Evolutionary conservation across 257 asterid species (phyloP).

Genomic region (Avicennia marina): DNA sequence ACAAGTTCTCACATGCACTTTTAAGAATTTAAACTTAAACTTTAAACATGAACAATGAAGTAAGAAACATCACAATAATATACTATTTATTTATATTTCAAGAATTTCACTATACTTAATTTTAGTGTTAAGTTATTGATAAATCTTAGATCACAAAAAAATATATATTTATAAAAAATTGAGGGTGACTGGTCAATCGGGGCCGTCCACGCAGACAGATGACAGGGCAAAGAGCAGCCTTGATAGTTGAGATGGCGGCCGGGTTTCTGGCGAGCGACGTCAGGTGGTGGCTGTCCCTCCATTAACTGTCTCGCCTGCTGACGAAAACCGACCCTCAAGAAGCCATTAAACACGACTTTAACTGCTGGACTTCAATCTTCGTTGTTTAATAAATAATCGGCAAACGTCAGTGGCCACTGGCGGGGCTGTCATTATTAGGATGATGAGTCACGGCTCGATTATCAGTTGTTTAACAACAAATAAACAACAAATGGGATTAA

Average conservation of each 20-base stretch:
- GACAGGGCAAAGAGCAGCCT: conserved; percentile 3
- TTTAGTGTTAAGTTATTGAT: too few species aligned
- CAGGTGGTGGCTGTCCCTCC: conserved; percentile 23
- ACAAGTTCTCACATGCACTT: too few species aligned
- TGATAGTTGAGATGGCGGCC: conserved; percentile 14
- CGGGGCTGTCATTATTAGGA: conserved; percentile 27
- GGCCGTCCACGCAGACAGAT: conserved; percentile 21
- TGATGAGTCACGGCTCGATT: conserved; percentile 19
- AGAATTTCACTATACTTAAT: too few species aligned
- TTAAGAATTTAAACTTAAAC: too few species aligned
- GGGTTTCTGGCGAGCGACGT: conserved; percentile 27
- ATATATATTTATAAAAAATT: background rate
- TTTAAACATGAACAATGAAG: too few species aligned
- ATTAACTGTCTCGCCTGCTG: conserved; percentile 33
- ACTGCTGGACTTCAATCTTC: background rate
- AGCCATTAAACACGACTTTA: conserved; percentile 21
- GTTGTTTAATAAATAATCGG: conserved; percentile 11
- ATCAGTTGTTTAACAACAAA: conserved; percentile 5
- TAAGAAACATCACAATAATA: too few species aligned
- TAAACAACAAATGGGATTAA: conserved; percentile 27
- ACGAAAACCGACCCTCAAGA: conserved; percentile 20
- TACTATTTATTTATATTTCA: too few species aligned
- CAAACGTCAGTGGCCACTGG: conserved; percentile 38
- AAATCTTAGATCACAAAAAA: too few species aligned
- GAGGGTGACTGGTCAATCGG: conserved; percentile 15